These are phyloP conservation scores for Ustilago lituana DNA, from an alignment of 1,284 basidiomycete genomes.

Conservation along the genomic window DNA sequence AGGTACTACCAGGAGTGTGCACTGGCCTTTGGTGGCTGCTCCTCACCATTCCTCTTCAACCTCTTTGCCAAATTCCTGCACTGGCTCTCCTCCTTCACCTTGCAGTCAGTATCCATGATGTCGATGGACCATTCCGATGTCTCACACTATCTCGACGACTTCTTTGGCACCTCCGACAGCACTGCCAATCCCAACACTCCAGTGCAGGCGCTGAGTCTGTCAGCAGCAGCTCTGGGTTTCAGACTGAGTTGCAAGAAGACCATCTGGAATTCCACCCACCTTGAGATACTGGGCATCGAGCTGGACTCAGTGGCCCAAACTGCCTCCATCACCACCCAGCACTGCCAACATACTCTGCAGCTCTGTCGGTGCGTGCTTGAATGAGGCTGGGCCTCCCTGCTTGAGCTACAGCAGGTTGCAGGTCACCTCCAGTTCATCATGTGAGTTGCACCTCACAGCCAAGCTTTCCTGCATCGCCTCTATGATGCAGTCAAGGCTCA, in stretches of 20 bases:
- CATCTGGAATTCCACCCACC: neutral
- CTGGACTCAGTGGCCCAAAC: neutral
- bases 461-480: neutral
- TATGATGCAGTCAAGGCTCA: neutral
- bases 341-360: neutral
- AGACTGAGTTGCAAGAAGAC: neutral
- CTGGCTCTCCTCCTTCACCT: neutral
- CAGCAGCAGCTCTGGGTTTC: neutral
- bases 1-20: neutral
- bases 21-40: neutral
- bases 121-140: neutral
- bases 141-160: neutral
- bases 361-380: neutral
- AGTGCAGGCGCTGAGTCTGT: neutral
- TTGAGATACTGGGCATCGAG: neutral
- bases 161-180: neutral
- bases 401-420: neutral
- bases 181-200: neutral
- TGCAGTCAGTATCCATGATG: neutral
- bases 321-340: neutral
- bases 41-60: neutral
- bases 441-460: neutral
- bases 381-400: neutral
- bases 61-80: neutral
- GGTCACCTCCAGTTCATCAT: neutral